These are phyloP conservation scores for Candida succiphila DNA, from an alignment of 805 yeast genomes.

Conservation along the genomic window DNA sequence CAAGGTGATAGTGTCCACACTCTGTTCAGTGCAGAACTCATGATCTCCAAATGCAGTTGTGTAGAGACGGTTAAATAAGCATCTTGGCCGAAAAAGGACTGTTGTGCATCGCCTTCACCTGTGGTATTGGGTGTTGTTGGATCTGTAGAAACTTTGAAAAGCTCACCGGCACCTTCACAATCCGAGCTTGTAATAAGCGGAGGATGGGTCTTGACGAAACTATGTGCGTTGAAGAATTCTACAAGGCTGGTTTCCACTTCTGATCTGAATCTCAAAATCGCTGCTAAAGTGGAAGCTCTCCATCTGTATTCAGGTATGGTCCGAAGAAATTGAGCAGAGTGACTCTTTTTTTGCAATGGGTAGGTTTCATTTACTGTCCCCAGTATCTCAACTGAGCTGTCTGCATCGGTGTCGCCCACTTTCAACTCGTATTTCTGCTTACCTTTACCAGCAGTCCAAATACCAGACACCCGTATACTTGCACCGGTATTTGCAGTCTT, in stretches of 20 bases:
- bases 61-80: conserved; percentile 83
- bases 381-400: conserved; percentile 28
- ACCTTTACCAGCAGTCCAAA: conserved; percentile 36
- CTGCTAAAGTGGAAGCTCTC: conserved; percentile 54
- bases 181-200: conserved; percentile 85
- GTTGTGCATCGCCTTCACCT: conserved; percentile 29
- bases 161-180: conserved; percentile 97
- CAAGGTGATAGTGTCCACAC: conserved; percentile 91
- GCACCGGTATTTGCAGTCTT: conserved; percentile 28
- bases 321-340: conserved; percentile 56
- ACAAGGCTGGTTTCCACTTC: conserved; percentile 43
- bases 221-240: conserved; percentile 40
- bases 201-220: conserved; percentile 68
- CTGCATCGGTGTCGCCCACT: conserved; percentile 20
- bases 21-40: conserved; percentile 61
- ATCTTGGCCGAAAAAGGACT: conserved; percentile 40
- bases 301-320: conserved; percentile 70
- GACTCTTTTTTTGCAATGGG: conserved; percentile 79
- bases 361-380: conserved; percentile 58
- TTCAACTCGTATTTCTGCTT: conserved; percentile 44
- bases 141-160: conserved; percentile 45
- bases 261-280: conserved; percentile 68
- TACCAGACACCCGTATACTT: conserved; percentile 18
- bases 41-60: conserved; percentile 80
- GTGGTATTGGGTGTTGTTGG: too few relatives aligned